Evolutionary conservation across 352 stramenopile genomes (phyloP), one percentile per base, ranked within the genome.

Genomic region (Globisporangium nagaii): DNA sequence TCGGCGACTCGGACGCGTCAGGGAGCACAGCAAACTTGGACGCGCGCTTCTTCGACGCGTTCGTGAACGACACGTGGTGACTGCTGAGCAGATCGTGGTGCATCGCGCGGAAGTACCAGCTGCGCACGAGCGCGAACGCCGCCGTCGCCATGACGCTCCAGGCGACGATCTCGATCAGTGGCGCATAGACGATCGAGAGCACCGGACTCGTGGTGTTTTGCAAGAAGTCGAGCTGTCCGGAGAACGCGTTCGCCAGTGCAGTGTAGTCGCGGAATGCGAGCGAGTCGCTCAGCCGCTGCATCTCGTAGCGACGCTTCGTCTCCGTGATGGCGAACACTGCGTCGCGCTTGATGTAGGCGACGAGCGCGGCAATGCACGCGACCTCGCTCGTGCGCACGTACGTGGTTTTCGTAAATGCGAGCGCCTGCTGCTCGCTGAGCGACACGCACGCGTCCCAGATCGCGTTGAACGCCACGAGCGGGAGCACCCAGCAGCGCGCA

Each of bases 321-420:
- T 70, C 55, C 5, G 49, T 53, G 34, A 73, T 60, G 5, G 45
- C 54, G 13, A 41, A 50, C 17, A 66, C 39, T 50, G 25, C 27
- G 44, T 52, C 24, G 25, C 56, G 39, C 35, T 45, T 36, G 32
- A 30, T 1, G 31, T 62, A 58, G 10, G 32, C 24, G 6, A 57
- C 50, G 19, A 53, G 3, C 15, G 48, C 34, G 10, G 31, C 30
- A 25, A 77, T 56, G 22, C 51, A n/a, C 32, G 63, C 62, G 31
- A 86, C 58, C 60, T 79, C 66, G 28, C 55, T 30, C 2, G 61
- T 46, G 3, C 24, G 70, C 31, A 82, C 41, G 42, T 69, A 80
- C 3, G 75, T 80, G 37, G 43, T 46, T 17, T 58, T 58, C 37
- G 57, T 58, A 6, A 75, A 47, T 0, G 15, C 17, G 24, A 80